Conservation (phyloP, 2,329 filamentous ascomycete genomes). For the Hymenotorrendiella dingleyae region DNA sequence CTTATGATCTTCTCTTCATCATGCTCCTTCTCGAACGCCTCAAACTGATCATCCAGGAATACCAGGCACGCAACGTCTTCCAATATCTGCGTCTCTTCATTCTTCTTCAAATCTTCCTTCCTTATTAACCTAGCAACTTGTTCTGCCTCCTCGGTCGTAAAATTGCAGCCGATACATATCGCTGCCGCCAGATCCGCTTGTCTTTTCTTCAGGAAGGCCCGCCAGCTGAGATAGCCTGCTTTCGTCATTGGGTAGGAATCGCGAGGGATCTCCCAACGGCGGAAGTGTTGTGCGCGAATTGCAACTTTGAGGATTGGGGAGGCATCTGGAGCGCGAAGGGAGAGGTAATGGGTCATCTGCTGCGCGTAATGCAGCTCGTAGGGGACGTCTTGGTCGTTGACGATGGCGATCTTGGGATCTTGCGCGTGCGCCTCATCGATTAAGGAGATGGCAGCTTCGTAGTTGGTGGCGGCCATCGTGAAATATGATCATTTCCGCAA, state of each 20-base stretch:
- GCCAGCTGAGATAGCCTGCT: conserved; percentile 74
- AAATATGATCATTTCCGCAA: too few relatives aligned
- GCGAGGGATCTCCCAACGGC: conserved; percentile 76
- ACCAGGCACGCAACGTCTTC: conserved; percentile 86
- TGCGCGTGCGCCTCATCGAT: conserved; percentile 69
- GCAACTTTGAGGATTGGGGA: conserved; percentile 66
- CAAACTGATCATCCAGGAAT: conserved; percentile 82
- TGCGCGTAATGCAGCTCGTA: conserved; percentile 80
- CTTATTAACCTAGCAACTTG: conserved; percentile 67
- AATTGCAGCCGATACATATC: conserved; percentile 42
- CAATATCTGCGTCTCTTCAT: conserved; percentile 65
- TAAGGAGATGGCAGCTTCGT: conserved; percentile 49
- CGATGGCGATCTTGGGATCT: conserved; percentile 54
- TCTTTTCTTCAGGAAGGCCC: conserved; percentile 65
- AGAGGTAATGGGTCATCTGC: conserved; percentile 72
- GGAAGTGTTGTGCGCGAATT: conserved; percentile 78
- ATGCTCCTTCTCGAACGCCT: conserved; percentile 65
- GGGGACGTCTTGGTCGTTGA: conserved; percentile 44
- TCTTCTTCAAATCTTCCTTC: conserved; percentile 65
- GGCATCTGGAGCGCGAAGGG: conserved; percentile 52
- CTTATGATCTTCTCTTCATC: conserved; percentile 73
- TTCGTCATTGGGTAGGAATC: conserved; percentile 67
- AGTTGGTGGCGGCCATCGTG: conserved; percentile 27
- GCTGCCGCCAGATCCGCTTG: conserved; percentile 55
- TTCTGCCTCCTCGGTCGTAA: conserved; percentile 45